phyloP scores from a whole-genome alignment of 371 early-diverging fungal species.

The Actinomortierella wolfii region DNA sequence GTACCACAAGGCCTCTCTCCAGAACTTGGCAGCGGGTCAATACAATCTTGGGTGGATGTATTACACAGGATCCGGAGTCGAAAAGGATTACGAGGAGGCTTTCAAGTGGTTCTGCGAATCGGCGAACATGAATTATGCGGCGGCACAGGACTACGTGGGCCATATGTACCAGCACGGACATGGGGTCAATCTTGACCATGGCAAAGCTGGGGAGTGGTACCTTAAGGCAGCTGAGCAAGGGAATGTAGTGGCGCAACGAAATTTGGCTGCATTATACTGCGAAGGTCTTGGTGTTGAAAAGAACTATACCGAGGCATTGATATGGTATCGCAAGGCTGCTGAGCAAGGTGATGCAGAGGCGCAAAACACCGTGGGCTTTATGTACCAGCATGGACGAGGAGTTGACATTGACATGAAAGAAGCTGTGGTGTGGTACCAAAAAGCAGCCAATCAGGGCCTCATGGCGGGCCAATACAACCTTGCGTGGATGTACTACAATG shows the following conservation, averaged over 20 bases:
- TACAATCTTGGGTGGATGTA: conserved; percentile 76
- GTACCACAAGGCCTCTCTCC: conserved; percentile 63
- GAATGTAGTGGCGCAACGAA: conserved; percentile 74
- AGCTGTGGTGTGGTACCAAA: conserved; percentile 75
- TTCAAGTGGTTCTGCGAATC: conserved; percentile 56
- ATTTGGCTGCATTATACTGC: conserved; percentile 82
- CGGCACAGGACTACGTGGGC: conserved; percentile 73
- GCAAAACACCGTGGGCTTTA: conserved; percentile 77
- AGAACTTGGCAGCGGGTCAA: conserved; percentile 49
- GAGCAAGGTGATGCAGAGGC: conserved; percentile 76
- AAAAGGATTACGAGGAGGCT: conserved; percentile 55
- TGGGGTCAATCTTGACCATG: conserved; percentile 67
- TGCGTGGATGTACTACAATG: conserved; percentile 77
- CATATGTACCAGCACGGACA: conserved; percentile 82
- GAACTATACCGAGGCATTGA: conserved; percentile 61
- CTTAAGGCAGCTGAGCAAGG: conserved; percentile 60
- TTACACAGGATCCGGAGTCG: conserved; percentile 68
- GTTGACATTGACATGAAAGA: conserved; percentile 57
- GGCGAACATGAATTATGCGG: conserved; percentile 59
- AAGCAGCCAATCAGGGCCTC: conserved; percentile 70
- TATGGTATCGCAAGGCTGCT: conserved; percentile 72
- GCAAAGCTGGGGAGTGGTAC: conserved; percentile 71
- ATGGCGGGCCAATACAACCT: conserved; percentile 80
- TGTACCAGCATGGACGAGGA: conserved; percentile 82
- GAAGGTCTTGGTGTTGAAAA: conserved; percentile 74